These are phyloP conservation scores for Mucor lusitanicus DNA, from an alignment of 371 early-diverging fungal species.

Conservation along the genomic window DNA sequence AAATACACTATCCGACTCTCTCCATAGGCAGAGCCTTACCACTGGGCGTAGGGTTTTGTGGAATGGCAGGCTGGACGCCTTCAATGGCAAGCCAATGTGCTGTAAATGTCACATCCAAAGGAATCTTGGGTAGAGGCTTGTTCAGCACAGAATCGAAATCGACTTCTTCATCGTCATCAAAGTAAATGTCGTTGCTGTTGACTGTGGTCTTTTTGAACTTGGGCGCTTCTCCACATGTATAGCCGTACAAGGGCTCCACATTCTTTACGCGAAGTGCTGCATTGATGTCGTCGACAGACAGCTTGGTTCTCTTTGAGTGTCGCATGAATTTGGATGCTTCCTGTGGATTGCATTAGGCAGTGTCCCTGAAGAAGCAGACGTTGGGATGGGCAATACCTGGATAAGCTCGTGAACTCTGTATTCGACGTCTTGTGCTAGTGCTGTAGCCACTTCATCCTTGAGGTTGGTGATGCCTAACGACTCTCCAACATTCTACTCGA, in stretches of 20 bases:
- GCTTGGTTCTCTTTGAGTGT: slow-evolving; percentile 87
- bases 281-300: slow-evolving; percentile 95
- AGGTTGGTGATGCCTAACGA: slow-evolving; percentile 89
- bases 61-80: slow-evolving; percentile 98
- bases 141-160: slow-evolving; percentile 94
- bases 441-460: slow-evolving; percentile 88
- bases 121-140: slow-evolving; percentile 93
- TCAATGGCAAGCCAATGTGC: slow-evolving; percentile 99
- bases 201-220: slow-evolving; percentile 74
- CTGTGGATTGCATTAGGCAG: slow-evolving; percentile 36
- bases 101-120: slow-evolving; percentile 85
- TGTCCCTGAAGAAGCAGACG: not conserved
- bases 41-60: slow-evolving; percentile 95
- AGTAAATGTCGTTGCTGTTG: slow-evolving; percentile 78
- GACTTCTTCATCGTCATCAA: slow-evolving; percentile 96
- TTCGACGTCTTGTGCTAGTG: slow-evolving; percentile 96
- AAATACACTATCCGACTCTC: not conserved
- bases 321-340: slow-evolving; percentile 99
- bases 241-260: slow-evolving; percentile 98
- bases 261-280: slow-evolving; percentile 94
- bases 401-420: slow-evolving; percentile 97
- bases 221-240: slow-evolving; percentile 75
- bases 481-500: slow-evolving; percentile 80
- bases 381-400: slow-evolving; percentile 52
- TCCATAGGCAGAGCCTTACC: slow-evolving; percentile 40